Conservation (phyloP, 306 rosid species). For the Lupinus albus region DNA sequence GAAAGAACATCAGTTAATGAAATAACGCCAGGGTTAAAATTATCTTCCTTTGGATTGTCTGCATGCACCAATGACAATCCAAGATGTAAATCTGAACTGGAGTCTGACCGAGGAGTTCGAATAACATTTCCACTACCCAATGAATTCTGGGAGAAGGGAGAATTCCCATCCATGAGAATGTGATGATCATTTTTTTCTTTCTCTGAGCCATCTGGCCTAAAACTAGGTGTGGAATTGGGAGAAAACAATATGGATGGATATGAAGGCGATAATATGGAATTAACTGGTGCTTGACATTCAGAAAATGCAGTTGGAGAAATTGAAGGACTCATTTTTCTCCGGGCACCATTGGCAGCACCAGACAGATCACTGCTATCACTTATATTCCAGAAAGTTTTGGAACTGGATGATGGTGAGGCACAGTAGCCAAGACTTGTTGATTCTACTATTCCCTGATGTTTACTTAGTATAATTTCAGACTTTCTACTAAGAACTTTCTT, state of each 20-base stretch:
- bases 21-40: conserved; percentile 46
- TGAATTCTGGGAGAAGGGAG: conserved; percentile 68
- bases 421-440: conserved; percentile 45
- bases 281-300: conserved; percentile 52
- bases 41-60: conserved; percentile 44
- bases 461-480: conserved; percentile 38
- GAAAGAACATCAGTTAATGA: conserved; percentile 47
- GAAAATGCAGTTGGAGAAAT: conserved; percentile 52
- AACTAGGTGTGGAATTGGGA: conserved; percentile 44
- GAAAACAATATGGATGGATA: conserved; percentile 47
- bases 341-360: conserved; percentile 30
- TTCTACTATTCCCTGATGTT: conserved; percentile 39
- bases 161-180: conserved; percentile 49
- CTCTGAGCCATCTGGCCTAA: conserved; percentile 38
- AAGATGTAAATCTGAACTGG: conserved; percentile 52
- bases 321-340: conserved; percentile 42
- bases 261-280: conserved; percentile 43
- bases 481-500: conserved; percentile 45
- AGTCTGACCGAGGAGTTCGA: conserved; percentile 73
- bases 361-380: conserved; percentile 48
- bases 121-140: conserved; percentile 70
- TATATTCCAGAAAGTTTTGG: conserved; percentile 43
- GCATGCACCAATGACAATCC: conserved; percentile 46
- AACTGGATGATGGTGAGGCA: conserved; percentile 49
- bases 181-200: conserved; percentile 34